Evolutionary conservation across 305 asterid species (phyloP), one percentile per base, ranked within the genome.

Genomic region (Solanum aculeatissimum): DNA sequence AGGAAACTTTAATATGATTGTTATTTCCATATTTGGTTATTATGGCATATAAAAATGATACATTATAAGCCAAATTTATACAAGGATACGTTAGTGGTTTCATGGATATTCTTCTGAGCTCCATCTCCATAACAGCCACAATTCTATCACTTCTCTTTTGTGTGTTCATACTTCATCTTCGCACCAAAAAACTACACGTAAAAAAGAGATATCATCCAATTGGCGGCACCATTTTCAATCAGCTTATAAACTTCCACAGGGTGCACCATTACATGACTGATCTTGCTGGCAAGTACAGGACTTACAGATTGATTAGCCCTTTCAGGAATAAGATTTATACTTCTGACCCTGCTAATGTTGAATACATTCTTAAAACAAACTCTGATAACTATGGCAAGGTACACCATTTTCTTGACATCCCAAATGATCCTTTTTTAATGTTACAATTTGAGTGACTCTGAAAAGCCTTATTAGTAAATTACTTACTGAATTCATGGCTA

Each of bases 331-430:
- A 94, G 89, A 88, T 94, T 75, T 92, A 88, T 80, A 92, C 97
- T 10, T 88, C 91, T 3, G 92, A 92, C 13, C 96, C 94, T 3
- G 88, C 86, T 47, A 93, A 91, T 27, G 91, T 91, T 2, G 93
- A 93, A 89, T 89, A 91, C 72, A 91, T 94, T 4, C 94, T 94
- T 84, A 93, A 91, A 83, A 92, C 96, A n/a, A 93, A 94, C 87
- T 91, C 92, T 82, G 86, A 87, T 0, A 91, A 92, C 69, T 94
- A 93, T 53, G 95, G 90, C 77, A 93, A 93, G 98, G 97, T 93
- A 62, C 12, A 4, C 0, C 0, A 29, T 77, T 1, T 51, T 18
- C 47, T 51, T 77, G 11, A 27, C 16, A 47, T 74, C 23, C 60
- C 0, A 45, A 3, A 74, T 74, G 21, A n/a, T 11, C 7, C 0